Percentiles rank a stretch among this genome's conserved stretches.
These are phyloP conservation scores for Fusarium stilboides DNA, from an alignment of 2,329 filamentous ascomycete species.

Conservation along the genomic window DNA sequence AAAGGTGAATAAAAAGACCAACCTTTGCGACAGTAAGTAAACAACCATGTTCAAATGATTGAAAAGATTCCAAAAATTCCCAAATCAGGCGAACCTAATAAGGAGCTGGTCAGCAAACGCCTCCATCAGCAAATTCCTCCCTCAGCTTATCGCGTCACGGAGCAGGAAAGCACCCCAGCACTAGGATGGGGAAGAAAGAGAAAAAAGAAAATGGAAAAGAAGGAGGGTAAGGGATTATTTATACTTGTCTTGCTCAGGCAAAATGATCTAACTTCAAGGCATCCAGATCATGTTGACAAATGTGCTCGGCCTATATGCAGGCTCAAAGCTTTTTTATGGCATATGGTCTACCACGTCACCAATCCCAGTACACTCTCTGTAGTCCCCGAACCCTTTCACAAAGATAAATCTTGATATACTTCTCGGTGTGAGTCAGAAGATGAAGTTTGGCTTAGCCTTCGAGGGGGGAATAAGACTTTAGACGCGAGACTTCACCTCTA, in stretches of 20 bases:
- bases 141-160: slow-evolving; percentile 17
- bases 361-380: background rate
- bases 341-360: no score
- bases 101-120: background rate
- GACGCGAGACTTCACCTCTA: no score
- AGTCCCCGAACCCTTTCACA: background rate
- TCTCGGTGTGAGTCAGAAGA: background rate
- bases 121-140: background rate
- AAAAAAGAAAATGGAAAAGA: background rate
- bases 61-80: slow-evolving; percentile 13
- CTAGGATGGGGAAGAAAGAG: background rate
- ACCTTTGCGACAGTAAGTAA: background rate
- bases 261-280: background rate
- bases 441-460: no score
- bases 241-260: background rate
- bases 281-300: background rate
- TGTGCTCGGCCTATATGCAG: background rate
- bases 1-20: background rate
- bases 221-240: background rate
- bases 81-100: background rate
- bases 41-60: background rate
- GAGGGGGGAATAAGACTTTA: no score
- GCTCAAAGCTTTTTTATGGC: background rate
- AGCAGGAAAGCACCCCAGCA: slow-evolving; percentile 7
- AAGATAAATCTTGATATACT: background rate